These are phyloP conservation scores for Globisporangium viniferum DNA, from an alignment of 352 stramenopile genomes.

Conservation along the genomic window DNA sequence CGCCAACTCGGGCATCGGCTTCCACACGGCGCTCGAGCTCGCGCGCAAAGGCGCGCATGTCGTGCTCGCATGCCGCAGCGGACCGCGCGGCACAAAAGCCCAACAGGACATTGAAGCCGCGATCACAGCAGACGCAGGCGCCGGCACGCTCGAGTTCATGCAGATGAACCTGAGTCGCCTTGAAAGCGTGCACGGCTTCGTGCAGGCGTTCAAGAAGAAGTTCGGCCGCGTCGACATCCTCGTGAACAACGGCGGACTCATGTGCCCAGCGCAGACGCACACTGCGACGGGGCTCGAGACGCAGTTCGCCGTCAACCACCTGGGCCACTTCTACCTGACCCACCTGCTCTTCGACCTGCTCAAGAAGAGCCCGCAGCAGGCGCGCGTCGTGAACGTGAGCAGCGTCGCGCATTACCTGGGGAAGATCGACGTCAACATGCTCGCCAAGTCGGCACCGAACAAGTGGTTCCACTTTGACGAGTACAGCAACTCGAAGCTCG, in stretches of 20 bases:
- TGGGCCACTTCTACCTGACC: constrained; percentile 62
- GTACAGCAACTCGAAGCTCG: constrained; percentile 46
- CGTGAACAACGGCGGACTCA: constrained; percentile 58
- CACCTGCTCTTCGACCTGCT: constrained; percentile 50
- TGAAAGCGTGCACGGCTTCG: constrained; percentile 33
- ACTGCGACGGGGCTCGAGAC: constrained; percentile 44
- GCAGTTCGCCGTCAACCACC: constrained; percentile 59
- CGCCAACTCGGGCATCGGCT: constrained; percentile 85
- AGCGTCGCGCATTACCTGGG: constrained; percentile 33
- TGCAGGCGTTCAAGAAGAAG: constrained; percentile 26
- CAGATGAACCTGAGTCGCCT: constrained; percentile 44
- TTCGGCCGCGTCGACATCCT: constrained; percentile 50
- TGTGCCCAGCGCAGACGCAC: constrained; percentile 32
- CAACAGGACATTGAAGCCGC: constrained; percentile 25
- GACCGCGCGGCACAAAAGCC: constrained; percentile 23
- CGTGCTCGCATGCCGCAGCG: constrained; percentile 81
- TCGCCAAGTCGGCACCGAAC: constrained; percentile 24
- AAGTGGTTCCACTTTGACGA: constrained; percentile 40
- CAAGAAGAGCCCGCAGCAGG: constrained; percentile 18
- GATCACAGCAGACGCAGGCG: constrained; percentile 7
- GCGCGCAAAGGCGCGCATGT: constrained; percentile 60
- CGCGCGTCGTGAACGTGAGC: constrained; percentile 35
- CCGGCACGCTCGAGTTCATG: constrained; percentile 32
- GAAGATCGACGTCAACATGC: constrained; percentile 25
- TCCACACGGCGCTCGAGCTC: constrained; percentile 57